Evolutionary conservation across 257 asterid species (phyloP).

Genomic region (Thymus quinquecostatus): DNA sequence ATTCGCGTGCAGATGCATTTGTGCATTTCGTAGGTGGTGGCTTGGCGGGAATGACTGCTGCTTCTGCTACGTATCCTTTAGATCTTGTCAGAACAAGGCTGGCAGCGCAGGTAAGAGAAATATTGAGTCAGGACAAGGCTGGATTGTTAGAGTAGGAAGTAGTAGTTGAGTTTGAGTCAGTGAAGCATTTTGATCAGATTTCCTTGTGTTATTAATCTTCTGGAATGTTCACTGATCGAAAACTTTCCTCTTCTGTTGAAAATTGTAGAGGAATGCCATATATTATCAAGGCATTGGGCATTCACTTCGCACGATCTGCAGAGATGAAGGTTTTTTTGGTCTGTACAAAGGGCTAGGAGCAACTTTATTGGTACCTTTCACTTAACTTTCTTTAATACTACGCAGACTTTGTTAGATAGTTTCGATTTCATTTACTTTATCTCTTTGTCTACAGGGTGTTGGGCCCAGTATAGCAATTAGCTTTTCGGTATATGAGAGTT

Average conservation of each 20-base stretch:
- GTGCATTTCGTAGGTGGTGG: slow-evolving; percentile 94
- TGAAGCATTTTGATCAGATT: slow-evolving; percentile 8
- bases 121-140: neutral
- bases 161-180: neutral
- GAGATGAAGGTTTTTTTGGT: slow-evolving; percentile 88
- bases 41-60: slow-evolving; percentile 87
- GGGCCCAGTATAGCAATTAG: slow-evolving; percentile 97
- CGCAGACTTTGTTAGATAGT: neutral
- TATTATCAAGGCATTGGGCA: slow-evolving; percentile 89
- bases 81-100: slow-evolving; percentile 93
- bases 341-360: slow-evolving; percentile 95
- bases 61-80: slow-evolving; percentile 88
- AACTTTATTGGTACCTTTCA: slow-evolving; percentile 71
- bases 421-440: slow-evolving; percentile 1
- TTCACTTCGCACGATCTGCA: slow-evolving; percentile 76
- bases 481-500: slow-evolving; percentile 80
- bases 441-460: slow-evolving; percentile 69
- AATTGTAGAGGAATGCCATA: slow-evolving; percentile 66
- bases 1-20: slow-evolving; percentile 47
- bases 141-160: neutral
- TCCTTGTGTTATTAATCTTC: slow-evolving; percentile 5
- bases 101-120: slow-evolving; percentile 76
- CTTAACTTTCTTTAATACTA: neutral
- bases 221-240: slow-evolving; percentile 1
- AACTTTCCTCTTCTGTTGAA: slow-evolving; percentile 19